Conservation (phyloP, 1,139 yeast species). For the Suhomyces wounanorum region DNA sequence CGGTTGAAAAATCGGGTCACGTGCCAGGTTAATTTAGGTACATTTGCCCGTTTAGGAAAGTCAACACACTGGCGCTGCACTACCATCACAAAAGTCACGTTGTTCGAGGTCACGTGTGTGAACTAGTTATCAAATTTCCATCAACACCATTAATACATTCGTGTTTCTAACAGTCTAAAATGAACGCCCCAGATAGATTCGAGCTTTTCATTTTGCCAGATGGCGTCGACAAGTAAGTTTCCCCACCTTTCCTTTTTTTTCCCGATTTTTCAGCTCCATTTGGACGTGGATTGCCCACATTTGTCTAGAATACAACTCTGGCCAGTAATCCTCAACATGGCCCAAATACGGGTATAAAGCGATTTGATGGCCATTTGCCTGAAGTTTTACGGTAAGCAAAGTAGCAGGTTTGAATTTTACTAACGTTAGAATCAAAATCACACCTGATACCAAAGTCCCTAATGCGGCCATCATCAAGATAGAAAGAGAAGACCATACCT, state of each 20-base stretch:
- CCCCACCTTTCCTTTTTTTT: background rate
- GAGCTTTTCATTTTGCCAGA: conserved; percentile 96
- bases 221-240: conserved; percentile 78
- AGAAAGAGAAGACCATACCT: conserved; percentile 96
- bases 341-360: background rate
- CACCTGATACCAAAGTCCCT: conserved; percentile 94
- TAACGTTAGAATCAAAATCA: conserved; percentile 63
- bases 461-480: conserved; percentile 91
- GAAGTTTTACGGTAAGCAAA: background rate
- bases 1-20: too few species aligned
- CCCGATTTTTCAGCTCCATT: background rate
- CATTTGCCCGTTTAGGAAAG: too few species aligned
- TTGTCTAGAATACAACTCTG: background rate
- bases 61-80: too few species aligned
- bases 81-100: too few species aligned
- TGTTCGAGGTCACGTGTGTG: background rate
- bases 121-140: background rate
- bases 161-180: conserved; percentile 23
- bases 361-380: background rate
- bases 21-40: too few species aligned
- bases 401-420: conserved; percentile 7
- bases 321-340: background rate
- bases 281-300: background rate
- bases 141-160: background rate
- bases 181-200: conserved; percentile 99